Evolutionary conservation across 2,329 filamentous ascomycete genomes (phyloP), one percentile per base, ranked within the genome.

Genomic region (Sporothrix variecibatus): DNA sequence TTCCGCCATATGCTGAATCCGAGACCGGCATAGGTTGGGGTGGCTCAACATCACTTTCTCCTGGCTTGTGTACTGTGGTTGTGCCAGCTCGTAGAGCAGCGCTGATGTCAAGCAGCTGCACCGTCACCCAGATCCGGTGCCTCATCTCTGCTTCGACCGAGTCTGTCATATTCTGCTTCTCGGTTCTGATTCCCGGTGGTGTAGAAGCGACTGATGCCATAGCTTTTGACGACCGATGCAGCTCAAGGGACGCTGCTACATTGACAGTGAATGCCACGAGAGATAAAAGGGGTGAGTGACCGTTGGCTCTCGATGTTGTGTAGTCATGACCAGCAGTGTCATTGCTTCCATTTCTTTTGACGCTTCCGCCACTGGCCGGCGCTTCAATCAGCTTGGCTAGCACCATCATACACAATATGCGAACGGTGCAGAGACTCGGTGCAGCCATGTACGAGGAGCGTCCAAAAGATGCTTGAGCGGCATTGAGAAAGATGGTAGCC

Each of bases 61-160:
- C 65, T 6, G 75, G 74, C 28, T 46, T 69, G 3, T 71, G 73
- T 12, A 76, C 40, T 17, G 71, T 75, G 23, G 73, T 75, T 2
- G 77, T 78, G 12, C 79, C 79, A 0, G 79, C 76, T 46, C 78
- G 71, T 71, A 80, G 76, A n/a, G 79, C 77, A 5, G 78, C 76
- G 23, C 78, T 76, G 9, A 80, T 74, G 28, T 79, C 78, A 40
- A 80, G 79, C 17, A 80, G 76, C 40, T 77, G 77, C 8, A 80
- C 74, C 1, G 78, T 79, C 0, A 75, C 28, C 79, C 79, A 80
- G 23, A 78, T 38, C 3, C 77, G 75, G 46, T 75, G 76, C 7
- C 78, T 75, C 71, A 77, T 77, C 28, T 79, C 79, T 8, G 75
- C 72, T 11, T 78, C 78, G 9, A 77, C 76, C 0, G 12, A 23